Conservation (phyloP, 2,329 filamentous ascomycete genomes). For the Aspergillus sp. region DNA sequence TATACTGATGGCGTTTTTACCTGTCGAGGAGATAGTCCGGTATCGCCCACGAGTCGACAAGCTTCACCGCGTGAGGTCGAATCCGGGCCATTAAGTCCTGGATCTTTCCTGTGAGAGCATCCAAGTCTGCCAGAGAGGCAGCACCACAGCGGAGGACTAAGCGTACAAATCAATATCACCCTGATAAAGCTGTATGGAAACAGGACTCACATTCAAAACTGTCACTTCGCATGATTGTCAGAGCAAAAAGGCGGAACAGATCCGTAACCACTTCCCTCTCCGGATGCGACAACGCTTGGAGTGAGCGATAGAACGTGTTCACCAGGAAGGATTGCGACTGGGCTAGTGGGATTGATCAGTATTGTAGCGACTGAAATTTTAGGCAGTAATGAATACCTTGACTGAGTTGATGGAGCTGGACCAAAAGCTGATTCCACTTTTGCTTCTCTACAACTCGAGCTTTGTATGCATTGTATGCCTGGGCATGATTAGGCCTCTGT, state of each 20-base stretch:
- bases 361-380: not conserved
- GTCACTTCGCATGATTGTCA: not conserved
- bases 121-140: not conserved
- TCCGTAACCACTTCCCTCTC: not conserved
- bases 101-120: slow-evolving; percentile 17
- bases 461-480: not conserved
- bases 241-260: not conserved
- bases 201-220: not conserved
- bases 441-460: not conserved
- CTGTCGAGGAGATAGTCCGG: slow-evolving; percentile 51
- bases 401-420: not conserved
- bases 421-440: not conserved
- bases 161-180: not conserved
- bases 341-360: not conserved
- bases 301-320: not conserved
- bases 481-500: not conserved
- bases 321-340: not conserved
- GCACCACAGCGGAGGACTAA: not conserved
- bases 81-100: slow-evolving; percentile 48
- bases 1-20: slow-evolving; percentile 11
- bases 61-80: slow-evolving; percentile 49
- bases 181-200: not conserved
- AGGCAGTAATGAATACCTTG: not conserved
- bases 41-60: slow-evolving; percentile 53
- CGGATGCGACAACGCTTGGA: not conserved